A percentile compares a stretch with the other conserved stretches of the same genome.
phyloP scores from a whole-genome alignment of 2,329 filamentous ascomycete genomes.

The Colletotrichum sp. region DNA sequence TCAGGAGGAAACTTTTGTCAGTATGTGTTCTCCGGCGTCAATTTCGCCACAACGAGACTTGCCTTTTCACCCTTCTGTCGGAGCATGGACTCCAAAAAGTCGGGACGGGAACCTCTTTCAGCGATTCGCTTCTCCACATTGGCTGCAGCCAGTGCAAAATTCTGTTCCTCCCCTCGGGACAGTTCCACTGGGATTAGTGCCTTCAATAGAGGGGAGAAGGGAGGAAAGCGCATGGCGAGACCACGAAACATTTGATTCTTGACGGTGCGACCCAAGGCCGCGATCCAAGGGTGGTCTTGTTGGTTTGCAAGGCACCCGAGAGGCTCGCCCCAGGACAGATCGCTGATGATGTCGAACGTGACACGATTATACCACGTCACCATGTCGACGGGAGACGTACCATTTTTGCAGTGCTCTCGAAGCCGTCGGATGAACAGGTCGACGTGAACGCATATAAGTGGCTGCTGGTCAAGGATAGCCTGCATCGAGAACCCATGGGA shows the following conservation, averaged over 20 bases:
- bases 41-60: background rate
- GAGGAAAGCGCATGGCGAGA: background rate
- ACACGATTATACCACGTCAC: constrained; percentile 28
- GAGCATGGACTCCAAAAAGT: background rate
- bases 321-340: constrained; percentile 31
- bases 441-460: constrained; percentile 38
- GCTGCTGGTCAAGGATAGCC: constrained; percentile 26
- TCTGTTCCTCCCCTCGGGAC: background rate
- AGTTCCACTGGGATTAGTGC: background rate
- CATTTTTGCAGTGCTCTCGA: constrained; percentile 26
- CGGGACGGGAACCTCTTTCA: background rate
- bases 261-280: background rate
- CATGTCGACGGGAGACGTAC: constrained; percentile 20
- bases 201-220: background rate
- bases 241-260: background rate
- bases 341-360: constrained; percentile 34
- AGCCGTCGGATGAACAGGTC: constrained; percentile 41
- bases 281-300: background rate
- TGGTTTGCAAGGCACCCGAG: constrained; percentile 28
- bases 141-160: background rate
- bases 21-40: background rate
- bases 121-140: background rate
- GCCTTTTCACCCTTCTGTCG: background rate
- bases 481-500: constrained; percentile 27
- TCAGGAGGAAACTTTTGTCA: background rate